Conservation (phyloP, 2,329 filamentous ascomycete genomes). For the Aspergillus sergii region DNA sequence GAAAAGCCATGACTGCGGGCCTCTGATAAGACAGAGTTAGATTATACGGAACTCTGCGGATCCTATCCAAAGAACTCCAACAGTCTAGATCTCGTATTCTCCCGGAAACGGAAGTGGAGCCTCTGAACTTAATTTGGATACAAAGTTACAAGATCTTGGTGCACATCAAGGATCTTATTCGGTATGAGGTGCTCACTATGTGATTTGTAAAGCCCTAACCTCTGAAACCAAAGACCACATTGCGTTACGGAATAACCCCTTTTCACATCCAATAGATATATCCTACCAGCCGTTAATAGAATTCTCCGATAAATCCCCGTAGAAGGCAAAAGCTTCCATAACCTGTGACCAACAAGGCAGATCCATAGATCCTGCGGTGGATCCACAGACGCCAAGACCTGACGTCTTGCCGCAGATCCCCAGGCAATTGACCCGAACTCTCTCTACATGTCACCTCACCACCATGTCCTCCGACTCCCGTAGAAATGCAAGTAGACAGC, state of each 20-base stretch:
- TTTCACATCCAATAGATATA: neutral
- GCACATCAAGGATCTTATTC: neutral
- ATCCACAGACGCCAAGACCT: neutral
- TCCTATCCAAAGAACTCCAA: too few species aligned
- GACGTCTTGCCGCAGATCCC: neutral
- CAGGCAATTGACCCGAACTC: neutral
- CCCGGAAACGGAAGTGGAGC: too few species aligned
- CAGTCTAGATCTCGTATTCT: too few species aligned
- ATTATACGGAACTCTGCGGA: too few species aligned
- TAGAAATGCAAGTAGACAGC: neutral
- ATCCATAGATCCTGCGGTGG: neutral
- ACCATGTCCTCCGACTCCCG: neutral
- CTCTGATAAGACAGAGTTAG: too few species aligned
- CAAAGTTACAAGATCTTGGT: neutral
- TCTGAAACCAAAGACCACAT: neutral
- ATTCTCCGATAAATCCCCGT: neutral
- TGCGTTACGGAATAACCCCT: neutral
- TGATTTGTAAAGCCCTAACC: neutral
- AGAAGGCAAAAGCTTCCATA: neutral
- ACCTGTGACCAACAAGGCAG: neutral
- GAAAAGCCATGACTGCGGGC: too few species aligned
- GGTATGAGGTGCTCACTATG: neutral
- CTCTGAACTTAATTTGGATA: neutral
- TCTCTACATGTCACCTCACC: neutral
- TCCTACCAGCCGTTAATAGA: neutral